phyloP scores from a whole-genome alignment of 1,284 basidiomycete genomes.

The Heterobasidion occidentale region DNA sequence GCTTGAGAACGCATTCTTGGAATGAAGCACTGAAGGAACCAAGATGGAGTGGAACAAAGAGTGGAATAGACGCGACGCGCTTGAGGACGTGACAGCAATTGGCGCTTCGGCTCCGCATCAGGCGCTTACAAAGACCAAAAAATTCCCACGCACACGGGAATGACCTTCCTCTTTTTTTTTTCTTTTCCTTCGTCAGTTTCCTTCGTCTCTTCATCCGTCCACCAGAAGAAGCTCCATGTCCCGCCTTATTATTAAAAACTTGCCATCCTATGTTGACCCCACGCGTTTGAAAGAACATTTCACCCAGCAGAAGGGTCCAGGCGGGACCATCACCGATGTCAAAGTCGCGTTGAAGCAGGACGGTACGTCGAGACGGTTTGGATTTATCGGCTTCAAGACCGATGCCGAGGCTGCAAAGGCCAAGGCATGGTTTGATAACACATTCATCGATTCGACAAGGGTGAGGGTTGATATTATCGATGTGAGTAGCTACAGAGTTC shows the following conservation, averaged over 20 bases:
- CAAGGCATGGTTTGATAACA: slow-evolving; percentile 80
- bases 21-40: not conserved
- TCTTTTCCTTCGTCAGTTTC: not conserved
- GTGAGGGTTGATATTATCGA: slow-evolving; percentile 77
- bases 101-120: too few relatives aligned
- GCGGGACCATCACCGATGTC: slow-evolving; percentile 77
- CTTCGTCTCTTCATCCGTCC: not conserved
- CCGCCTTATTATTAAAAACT: slow-evolving; percentile 85
- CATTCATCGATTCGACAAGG: slow-evolving; percentile 70
- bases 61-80: not conserved
- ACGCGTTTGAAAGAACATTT: slow-evolving; percentile 68
- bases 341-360: slow-evolving; percentile 75
- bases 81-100: too few relatives aligned
- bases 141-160: not conserved
- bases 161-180: not conserved
- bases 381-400: slow-evolving; percentile 88
- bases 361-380: slow-evolving; percentile 83
- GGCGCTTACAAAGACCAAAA: not conserved
- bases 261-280: slow-evolving; percentile 71
- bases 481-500: slow-evolving; percentile 32
- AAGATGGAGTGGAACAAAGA: not conserved
- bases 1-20: not conserved
- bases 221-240: slow-evolving; percentile 48
- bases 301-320: slow-evolving; percentile 52
- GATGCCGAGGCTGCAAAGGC: slow-evolving; percentile 72